A percentile compares a stretch with the other conserved stretches of the same genome.
These are phyloP conservation scores for Epichloe festucae DNA, from an alignment of 2,329 filamentous ascomycete genomes.

Conservation along the genomic window DNA sequence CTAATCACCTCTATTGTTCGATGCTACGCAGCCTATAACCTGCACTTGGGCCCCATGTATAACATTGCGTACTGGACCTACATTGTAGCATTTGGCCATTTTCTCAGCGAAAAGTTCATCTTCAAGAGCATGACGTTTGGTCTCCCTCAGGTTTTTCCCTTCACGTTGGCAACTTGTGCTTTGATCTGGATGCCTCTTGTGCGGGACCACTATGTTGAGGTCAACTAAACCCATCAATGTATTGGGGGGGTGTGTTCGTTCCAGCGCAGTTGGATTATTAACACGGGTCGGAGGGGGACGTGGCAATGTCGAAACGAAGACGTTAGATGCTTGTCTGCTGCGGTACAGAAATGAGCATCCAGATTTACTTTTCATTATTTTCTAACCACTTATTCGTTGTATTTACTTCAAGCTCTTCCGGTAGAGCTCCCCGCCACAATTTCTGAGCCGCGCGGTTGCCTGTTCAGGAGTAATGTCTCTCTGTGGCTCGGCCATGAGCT, in stretches of 20 bases:
- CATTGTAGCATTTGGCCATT: conserved; percentile 64
- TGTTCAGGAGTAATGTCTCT: conserved; percentile 96
- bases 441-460: conserved; percentile 64
- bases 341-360: neutral
- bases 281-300: neutral
- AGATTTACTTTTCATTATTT: neutral
- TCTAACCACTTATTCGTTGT: neutral
- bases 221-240: conserved; percentile 12
- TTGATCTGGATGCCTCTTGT: conserved; percentile 53
- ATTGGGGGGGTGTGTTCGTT: neutral
- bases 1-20: conserved; percentile 64
- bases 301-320: neutral
- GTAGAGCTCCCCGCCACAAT: conserved; percentile 78
- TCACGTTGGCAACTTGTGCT: conserved; percentile 36
- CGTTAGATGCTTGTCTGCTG: neutral
- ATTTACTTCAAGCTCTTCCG: conserved; percentile 38
- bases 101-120: conserved; percentile 65
- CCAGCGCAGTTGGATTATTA: neutral
- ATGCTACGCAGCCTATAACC: conserved; percentile 73
- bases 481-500: conserved; percentile 95
- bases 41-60: conserved; percentile 60
- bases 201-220: conserved; percentile 53
- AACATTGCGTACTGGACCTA: conserved; percentile 75
- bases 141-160: conserved; percentile 41
- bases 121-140: conserved; percentile 63